phyloP scores from a whole-genome alignment of 495 filamentous ascomycete genomes.

The Neurospora sp. region DNA sequence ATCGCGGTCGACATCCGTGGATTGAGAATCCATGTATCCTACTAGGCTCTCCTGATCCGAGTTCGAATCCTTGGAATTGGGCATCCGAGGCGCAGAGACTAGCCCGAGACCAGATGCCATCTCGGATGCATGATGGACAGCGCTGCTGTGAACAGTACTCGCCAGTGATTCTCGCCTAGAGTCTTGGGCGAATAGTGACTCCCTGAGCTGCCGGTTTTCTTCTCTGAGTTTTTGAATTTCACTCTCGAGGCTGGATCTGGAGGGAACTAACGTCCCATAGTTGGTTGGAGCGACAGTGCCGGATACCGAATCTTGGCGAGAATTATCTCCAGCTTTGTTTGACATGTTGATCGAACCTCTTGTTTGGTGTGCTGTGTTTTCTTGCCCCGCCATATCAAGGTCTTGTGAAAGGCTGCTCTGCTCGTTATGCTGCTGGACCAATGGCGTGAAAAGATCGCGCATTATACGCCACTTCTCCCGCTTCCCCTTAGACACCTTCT shows the following conservation, averaged over 20 bases:
- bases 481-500: conserved; percentile 25
- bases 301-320: background rate
- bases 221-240: background rate
- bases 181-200: background rate
- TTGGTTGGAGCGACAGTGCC: background rate
- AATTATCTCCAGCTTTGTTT: background rate
- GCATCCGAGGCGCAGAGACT: background rate
- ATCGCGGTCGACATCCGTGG: conserved; percentile 19
- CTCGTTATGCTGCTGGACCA: conserved; percentile 1
- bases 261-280: background rate
- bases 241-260: background rate
- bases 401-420: background rate
- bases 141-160: background rate
- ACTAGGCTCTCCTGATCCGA: conserved; percentile 18
- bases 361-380: background rate
- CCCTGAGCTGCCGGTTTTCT: background rate
- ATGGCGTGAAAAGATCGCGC: conserved; percentile 19
- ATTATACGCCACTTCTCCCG: conserved; percentile 26
- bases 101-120: background rate
- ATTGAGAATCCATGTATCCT: conserved; percentile 21
- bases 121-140: background rate
- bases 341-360: background rate
- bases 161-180: background rate
- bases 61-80: background rate
- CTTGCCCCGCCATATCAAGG: background rate